Evolutionary conservation across 2,329 filamentous ascomycete genomes (phyloP).

Genomic region (Stagonosporopsis chrysanthemi): DNA sequence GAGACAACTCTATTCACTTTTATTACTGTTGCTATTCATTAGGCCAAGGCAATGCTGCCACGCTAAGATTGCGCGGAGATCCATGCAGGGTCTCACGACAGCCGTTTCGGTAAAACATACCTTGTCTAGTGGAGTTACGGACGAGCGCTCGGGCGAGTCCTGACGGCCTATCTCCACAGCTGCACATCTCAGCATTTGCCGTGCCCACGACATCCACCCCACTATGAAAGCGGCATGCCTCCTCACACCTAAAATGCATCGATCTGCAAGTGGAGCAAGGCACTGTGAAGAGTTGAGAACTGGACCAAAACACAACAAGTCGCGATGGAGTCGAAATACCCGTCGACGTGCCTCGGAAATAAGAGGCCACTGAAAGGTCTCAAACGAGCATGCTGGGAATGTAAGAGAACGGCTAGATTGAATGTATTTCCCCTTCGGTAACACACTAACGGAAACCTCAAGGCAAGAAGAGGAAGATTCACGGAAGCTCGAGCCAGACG

Average conservation of each 20-base stretch:
- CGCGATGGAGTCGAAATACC: slow-evolving; percentile 29
- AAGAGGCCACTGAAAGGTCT: slow-evolving; percentile 41
- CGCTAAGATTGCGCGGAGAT: slow-evolving; percentile 7
- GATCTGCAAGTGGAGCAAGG: slow-evolving; percentile 19
- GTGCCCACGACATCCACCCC: slow-evolving; percentile 36
- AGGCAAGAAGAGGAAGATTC: slow-evolving; percentile 45
- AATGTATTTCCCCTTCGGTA: not conserved
- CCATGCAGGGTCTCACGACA: slow-evolving; percentile 6
- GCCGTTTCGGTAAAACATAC: slow-evolving; percentile 7
- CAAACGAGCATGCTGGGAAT: slow-evolving; percentile 46
- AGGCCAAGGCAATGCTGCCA: slow-evolving; percentile 2
- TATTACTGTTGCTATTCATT: not conserved
- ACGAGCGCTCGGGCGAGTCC: slow-evolving; percentile 41
- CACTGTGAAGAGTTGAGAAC: not conserved
- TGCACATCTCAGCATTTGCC: slow-evolving; percentile 31
- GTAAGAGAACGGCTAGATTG: slow-evolving; percentile 31
- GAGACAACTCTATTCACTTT: not conserved
- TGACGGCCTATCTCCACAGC: slow-evolving; percentile 27
- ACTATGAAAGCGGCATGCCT: slow-evolving; percentile 44
- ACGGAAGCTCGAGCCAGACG: slow-evolving; percentile 23
- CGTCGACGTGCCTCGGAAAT: slow-evolving; percentile 20
- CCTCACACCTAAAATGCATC: slow-evolving; percentile 29
- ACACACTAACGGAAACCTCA: slow-evolving; percentile 20
- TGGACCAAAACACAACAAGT: not conserved
- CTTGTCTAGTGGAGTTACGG: slow-evolving; percentile 24